These are phyloP conservation scores for Pleurotus tuoliensis DNA, from an alignment of 768 basidiomycete species.

Conservation along the genomic window DNA sequence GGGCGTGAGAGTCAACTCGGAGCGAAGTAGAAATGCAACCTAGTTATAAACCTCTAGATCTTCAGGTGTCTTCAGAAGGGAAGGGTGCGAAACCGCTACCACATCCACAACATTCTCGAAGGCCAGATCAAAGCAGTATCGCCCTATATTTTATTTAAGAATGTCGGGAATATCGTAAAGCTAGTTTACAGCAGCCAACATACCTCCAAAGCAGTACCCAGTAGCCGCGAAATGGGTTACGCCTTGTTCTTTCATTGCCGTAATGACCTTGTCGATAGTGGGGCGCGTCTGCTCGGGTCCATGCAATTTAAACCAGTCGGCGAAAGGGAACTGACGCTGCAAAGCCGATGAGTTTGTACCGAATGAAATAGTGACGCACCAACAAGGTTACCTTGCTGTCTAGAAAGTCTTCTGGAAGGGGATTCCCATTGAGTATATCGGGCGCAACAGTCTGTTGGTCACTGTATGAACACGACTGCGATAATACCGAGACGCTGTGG, in stretches of 20 bases:
- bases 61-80: conserved; percentile 48
- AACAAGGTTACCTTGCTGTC: too few relatives aligned
- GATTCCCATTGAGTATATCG: conserved; percentile 9
- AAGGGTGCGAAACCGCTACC: conserved; percentile 55
- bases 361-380: neutral
- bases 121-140: conserved; percentile 51
- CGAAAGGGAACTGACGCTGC: conserved; percentile 1
- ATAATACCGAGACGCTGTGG: too few relatives aligned
- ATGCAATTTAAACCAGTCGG: conserved; percentile 27
- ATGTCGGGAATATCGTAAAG: conserved; percentile 15
- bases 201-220: conserved; percentile 27
- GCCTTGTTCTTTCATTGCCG: conserved; percentile 27
- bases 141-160: neutral
- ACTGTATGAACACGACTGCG: too few relatives aligned
- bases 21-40: neutral
- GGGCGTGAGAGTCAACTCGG: neutral
- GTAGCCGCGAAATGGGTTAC: conserved; percentile 25
- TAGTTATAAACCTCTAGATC: conserved; percentile 53
- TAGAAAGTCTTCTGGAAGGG: too few relatives aligned
- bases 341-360: neutral
- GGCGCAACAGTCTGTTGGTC: conserved; percentile 14
- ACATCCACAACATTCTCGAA: conserved; percentile 43
- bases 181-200: conserved; percentile 6
- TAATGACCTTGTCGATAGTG: conserved; percentile 24
- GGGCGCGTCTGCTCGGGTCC: conserved; percentile 18